Percentiles rank a stretch among this genome's conserved stretches.
Conservation (phyloP, 352 stramenopile genomes). For the Globisporangium acanthophoron region DNA sequence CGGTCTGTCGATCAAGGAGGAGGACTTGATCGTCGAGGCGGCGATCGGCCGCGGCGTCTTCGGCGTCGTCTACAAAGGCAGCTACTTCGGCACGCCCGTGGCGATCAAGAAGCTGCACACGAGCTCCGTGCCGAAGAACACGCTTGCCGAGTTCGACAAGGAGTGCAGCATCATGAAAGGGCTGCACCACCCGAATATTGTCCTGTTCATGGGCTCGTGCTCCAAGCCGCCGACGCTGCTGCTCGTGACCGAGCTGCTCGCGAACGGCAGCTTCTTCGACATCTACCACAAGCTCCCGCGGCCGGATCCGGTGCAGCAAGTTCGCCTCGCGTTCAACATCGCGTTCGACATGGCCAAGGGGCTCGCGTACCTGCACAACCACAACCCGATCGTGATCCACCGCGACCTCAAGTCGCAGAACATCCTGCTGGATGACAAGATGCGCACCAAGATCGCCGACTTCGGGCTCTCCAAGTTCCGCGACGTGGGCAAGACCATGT, state of each 20-base stretch:
- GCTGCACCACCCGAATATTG: conserved; percentile 96
- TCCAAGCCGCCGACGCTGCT: conserved; percentile 94
- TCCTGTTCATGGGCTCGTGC: conserved; percentile 97
- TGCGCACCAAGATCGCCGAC: conserved; percentile 82
- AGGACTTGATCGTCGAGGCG: conserved; percentile 66
- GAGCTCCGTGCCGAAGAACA: conserved; percentile 76
- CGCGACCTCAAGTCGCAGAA: conserved; percentile 83
- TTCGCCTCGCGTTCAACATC: conserved; percentile 71
- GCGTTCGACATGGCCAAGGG: conserved; percentile 90
- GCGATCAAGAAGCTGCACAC: conserved; percentile 84
- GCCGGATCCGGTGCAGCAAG: conserved; percentile 42
- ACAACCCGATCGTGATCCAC: conserved; percentile 97
- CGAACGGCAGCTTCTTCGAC: conserved; percentile 83
- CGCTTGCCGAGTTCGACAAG: conserved; percentile 76
- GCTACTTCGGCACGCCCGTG: conserved; percentile 78
- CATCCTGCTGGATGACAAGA: conserved; percentile 76
- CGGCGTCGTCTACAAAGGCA: conserved; percentile 78
- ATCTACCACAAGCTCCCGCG: conserved; percentile 81
- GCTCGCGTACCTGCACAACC: conserved; percentile 96
- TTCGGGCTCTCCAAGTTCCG: conserved; percentile 83
- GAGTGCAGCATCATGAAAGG: conserved; percentile 84
- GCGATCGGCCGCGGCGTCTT: conserved; percentile 76
- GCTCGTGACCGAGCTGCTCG: conserved; percentile 93
- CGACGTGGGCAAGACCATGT: conserved; percentile 85
- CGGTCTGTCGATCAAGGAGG: conserved; percentile 70